A percentile compares a stretch with the other conserved stretches of the same genome.
These are phyloP conservation scores for Astragalus membranaceus DNA, from an alignment of 306 rosid species.

Conservation along the genomic window DNA sequence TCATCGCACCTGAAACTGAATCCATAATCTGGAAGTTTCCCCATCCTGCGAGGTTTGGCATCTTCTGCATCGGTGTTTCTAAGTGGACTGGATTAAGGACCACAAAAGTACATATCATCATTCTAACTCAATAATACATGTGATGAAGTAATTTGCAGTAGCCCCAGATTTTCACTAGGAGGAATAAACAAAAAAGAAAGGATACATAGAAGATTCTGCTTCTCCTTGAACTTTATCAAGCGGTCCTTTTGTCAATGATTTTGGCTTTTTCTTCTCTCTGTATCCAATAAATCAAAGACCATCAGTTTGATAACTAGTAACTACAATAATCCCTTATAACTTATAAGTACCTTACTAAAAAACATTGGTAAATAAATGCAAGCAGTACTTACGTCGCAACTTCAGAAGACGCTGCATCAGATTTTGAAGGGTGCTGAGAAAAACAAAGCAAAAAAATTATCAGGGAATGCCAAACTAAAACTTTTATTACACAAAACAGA, in stretches of 20 bases:
- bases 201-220: constrained; percentile 64
- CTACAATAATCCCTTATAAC: background rate
- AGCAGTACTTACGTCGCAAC: constrained; percentile 46
- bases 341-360: background rate
- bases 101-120: background rate
- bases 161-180: constrained; percentile 4
- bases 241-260: constrained; percentile 40
- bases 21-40: constrained; percentile 78
- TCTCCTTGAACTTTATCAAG: constrained; percentile 48
- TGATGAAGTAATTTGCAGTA: background rate
- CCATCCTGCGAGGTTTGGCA: constrained; percentile 47
- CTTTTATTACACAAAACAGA: background rate
- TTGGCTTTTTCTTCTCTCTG: constrained; percentile 65
- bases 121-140: background rate
- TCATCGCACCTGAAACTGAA: constrained; percentile 90
- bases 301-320: background rate
- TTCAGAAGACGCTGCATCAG: constrained; percentile 52
- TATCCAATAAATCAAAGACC: constrained; percentile 17
- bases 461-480: constrained; percentile 21
- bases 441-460: constrained; percentile 24
- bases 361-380: constrained; percentile 8
- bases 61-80: constrained; percentile 57
- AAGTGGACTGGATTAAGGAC: constrained; percentile 44
- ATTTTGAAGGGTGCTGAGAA: constrained; percentile 54
- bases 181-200: constrained; percentile 30